These are phyloP conservation scores for Fusarium continuum DNA, from an alignment of 2,329 filamentous ascomycete genomes.

Conservation along the genomic window DNA sequence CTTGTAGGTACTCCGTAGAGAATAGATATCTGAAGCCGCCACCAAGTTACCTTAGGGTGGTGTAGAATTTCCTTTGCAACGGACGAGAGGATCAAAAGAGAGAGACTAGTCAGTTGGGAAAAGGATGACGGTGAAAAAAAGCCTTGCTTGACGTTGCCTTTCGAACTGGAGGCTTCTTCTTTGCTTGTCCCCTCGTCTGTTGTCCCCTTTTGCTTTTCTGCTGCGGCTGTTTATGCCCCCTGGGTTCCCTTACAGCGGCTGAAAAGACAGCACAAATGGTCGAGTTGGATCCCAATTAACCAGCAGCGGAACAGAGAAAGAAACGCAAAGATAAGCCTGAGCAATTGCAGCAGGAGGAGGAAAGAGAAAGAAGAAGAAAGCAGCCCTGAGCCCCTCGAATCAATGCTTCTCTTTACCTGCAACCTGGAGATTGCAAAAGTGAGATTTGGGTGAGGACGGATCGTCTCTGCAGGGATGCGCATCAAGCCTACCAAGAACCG, in stretches of 20 bases:
- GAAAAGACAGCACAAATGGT: conserved; percentile 10
- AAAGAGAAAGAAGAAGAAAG: conserved; percentile 15
- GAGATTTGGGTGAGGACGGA: conserved; percentile 46
- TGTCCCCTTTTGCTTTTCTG: conserved; percentile 17
- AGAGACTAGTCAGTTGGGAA: conserved; percentile 2
- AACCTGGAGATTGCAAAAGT: conserved; percentile 46
- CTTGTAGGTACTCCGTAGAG: too few species aligned
- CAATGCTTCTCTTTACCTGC: conserved; percentile 17
- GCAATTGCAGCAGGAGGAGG: conserved; percentile 9
- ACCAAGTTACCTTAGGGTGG: conserved; percentile 23
- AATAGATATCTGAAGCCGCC: conserved; percentile 34
- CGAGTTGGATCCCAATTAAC: conserved; percentile 16
- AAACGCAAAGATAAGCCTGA: conserved; percentile 6
- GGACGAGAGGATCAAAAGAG: not conserved
- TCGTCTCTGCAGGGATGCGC: conserved; percentile 48
- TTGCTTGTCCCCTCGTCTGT: conserved; percentile 3
- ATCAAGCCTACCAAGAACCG: conserved; percentile 32
- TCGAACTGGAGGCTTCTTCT: not conserved
- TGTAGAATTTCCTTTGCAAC: conserved; percentile 10
- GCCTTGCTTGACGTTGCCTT: conserved; percentile 11
- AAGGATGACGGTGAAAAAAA: conserved; percentile 14
- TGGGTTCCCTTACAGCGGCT: conserved; percentile 28
- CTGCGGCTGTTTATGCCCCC: conserved; percentile 13
- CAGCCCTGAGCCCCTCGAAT: conserved; percentile 12
- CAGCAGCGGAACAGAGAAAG: conserved; percentile 5